These are phyloP conservation scores for Petunia axillaris DNA, from an alignment of 257 asterid species.

Conservation along the genomic window DNA sequence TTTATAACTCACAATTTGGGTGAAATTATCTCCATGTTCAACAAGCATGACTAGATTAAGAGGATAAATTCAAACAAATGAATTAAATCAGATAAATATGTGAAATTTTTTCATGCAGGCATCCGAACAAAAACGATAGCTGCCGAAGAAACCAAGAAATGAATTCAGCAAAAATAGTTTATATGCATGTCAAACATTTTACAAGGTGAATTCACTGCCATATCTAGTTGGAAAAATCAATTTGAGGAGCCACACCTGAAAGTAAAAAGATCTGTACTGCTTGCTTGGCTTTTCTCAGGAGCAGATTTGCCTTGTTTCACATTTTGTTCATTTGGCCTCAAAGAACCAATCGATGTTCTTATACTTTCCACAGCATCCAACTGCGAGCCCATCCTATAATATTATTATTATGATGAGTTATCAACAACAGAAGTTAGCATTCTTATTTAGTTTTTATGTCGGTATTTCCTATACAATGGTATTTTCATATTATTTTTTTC, in stretches of 20 bases:
- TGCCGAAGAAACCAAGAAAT: background rate
- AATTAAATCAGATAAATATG: constrained; percentile 1
- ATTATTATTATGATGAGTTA: background rate
- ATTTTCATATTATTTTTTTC: too few species aligned
- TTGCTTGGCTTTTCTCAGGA: constrained; percentile 35
- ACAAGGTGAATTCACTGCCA: constrained; percentile 11
- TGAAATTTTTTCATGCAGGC: background rate
- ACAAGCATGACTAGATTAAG: constrained; percentile 12
- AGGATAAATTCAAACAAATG: background rate
- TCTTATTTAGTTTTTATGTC: background rate
- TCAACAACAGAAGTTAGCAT: background rate
- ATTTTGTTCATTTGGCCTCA: constrained; percentile 31
- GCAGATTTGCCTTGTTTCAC: constrained; percentile 35
- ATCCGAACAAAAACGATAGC: constrained; percentile 10
- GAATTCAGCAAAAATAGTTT: constrained; percentile 11
- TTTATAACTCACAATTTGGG: background rate
- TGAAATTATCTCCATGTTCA: constrained; percentile 18
- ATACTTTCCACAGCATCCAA: constrained; percentile 33
- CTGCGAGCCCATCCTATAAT: constrained; percentile 34
- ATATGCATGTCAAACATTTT: constrained; percentile 10
- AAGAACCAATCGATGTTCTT: constrained; percentile 32
- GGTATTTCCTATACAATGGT: too few species aligned
- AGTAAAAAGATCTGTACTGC: constrained; percentile 37
- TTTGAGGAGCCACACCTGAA: constrained; percentile 47
- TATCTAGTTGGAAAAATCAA: constrained; percentile 14